Base-by-base conservation (phyloP, 140 eudicot species). In the Cichorium intybus region DNA sequence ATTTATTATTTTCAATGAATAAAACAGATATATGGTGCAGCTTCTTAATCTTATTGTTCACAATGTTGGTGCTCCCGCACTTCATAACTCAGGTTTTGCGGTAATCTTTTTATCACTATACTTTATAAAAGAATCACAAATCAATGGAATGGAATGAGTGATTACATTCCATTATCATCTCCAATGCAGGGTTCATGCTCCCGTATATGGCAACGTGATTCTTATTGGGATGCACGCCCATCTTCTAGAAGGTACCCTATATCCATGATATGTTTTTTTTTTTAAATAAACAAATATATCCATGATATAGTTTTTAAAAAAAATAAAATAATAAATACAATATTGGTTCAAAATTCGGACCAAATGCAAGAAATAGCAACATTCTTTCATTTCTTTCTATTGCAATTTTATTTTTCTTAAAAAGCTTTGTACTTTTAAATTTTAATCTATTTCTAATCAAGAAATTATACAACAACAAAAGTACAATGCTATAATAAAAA, bases 201-300 rank as follows among this genome's bases (percentile, higher is more conserved):
- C 69, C 81, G 95, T 56, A 89, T 94, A 80, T 94, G 99, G 99
- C 99, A 94, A 78, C 94, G 97, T 41, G 91, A 86, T 77, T 89
- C 99, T 17, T 94, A 89, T 64, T 94, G 99, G 99, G 87, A 84
- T 84, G 95, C 97, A 17, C 87, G 97, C 59, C 97, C 99, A 7
- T 84, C 99, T 24, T 86, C 95, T 7, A 85, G 95, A 69, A 86
- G 99, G 99, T 90, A 33, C 66, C 28, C 4, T 15, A 66, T n/a
- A 15, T 48, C 18, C 3, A 16, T n/a, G n/a, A n/a, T n/a, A n/a
- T n/a, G n/a, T n/a, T n/a, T n/a, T n/a, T n/a, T n/a, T n/a, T n/a
- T n/a, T n/a, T n/a, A n/a, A n/a, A n/a, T n/a, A n/a, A n/a, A n/a
- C n/a, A n/a, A n/a, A n/a, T 6, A 34, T 8, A 34, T 34, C 41